Evolutionary conservation across 31 red algal genomes (phyloP).

Genomic region (Odonthalia washingtoniensis): DNA sequence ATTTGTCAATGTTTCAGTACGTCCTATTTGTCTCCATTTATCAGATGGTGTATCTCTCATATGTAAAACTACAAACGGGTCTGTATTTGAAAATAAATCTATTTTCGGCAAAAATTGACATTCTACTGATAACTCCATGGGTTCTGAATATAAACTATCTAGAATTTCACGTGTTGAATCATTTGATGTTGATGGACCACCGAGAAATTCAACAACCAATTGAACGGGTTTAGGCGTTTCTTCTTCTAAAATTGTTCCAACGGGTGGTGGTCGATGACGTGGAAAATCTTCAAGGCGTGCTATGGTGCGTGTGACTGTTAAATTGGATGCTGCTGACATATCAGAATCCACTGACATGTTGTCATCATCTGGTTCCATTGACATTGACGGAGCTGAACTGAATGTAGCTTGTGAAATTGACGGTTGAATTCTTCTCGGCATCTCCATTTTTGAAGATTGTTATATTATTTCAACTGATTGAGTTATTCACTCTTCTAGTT

Average conservation of each 20-base stretch:
- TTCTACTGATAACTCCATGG: conserved; percentile 81
- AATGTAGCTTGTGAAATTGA: conserved; percentile 70
- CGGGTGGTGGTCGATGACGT: conserved; percentile 60
- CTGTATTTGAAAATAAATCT: conserved; percentile 84
- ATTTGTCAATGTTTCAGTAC: conserved; percentile 78
- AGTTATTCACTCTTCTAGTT: no score
- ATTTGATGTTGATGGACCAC: conserved; percentile 44
- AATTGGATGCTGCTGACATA: conserved; percentile 79
- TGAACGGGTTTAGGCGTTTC: conserved; percentile 89
- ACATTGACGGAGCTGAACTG: conserved; percentile 64
- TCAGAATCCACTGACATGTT: conserved; percentile 79
- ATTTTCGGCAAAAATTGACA: conserved; percentile 89
- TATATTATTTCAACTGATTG: no score
- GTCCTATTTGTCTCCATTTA: conserved; percentile 71
- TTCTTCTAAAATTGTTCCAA: conserved; percentile 88
- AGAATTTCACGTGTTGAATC: conserved; percentile 69
- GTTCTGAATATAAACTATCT: conserved; percentile 67
- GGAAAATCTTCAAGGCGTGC: conserved; percentile 82
- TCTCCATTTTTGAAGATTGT: no score
- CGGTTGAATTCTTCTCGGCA: conserved; percentile 51
- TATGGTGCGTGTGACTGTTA: conserved; percentile 83
- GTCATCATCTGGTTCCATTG: conserved; percentile 40
- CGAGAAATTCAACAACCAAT: conserved; percentile 87
- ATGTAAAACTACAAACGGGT: conserved; percentile 74
- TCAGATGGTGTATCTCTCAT: conserved; percentile 72